These are phyloP conservation scores for Apiotrichum sp. DNA, from an alignment of 1,284 basidiomycete species.

Conservation along the genomic window DNA sequence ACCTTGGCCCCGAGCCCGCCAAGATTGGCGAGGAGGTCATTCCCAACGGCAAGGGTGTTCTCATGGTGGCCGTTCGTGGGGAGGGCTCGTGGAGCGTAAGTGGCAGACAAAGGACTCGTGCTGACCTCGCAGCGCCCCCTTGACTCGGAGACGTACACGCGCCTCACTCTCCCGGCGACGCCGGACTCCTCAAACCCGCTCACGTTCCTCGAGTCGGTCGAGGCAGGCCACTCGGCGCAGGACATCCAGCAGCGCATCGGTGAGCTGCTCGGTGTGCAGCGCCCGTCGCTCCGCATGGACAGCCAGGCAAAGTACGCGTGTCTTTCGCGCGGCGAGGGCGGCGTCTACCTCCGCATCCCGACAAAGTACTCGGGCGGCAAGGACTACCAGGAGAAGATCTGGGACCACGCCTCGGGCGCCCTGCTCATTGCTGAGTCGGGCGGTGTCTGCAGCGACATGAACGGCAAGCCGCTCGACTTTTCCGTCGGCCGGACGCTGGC, in stretches of 20 bases:
- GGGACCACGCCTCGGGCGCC: slow-evolving; percentile 89
- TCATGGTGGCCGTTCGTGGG: slow-evolving; percentile 77
- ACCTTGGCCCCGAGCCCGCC: slow-evolving; percentile 63
- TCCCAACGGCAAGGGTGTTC: slow-evolving; percentile 56
- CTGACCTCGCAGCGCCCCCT: slow-evolving; percentile 24
- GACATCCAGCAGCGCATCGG: slow-evolving; percentile 73
- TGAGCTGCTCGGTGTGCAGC: slow-evolving; percentile 59
- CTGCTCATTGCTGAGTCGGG: slow-evolving; percentile 86
- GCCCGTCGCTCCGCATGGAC: slow-evolving; percentile 77
- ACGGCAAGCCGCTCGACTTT: slow-evolving; percentile 75
- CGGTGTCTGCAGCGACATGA: slow-evolving; percentile 75
- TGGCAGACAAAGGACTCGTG: slow-evolving; percentile 26
- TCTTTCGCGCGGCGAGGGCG: slow-evolving; percentile 80
- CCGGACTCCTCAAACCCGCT: slow-evolving; percentile 42
- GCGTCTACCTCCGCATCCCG: slow-evolving; percentile 85
- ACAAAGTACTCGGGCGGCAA: slow-evolving; percentile 57
- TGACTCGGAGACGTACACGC: slow-evolving; percentile 30
- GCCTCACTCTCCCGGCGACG: slow-evolving; percentile 32
- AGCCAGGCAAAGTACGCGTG: slow-evolving; percentile 94
- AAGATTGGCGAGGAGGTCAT: slow-evolving; percentile 54
- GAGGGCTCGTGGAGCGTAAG: slow-evolving; percentile 64
- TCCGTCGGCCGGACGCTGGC: slow-evolving; percentile 78
- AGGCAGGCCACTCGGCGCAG: slow-evolving; percentile 86
- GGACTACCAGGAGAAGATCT: slow-evolving; percentile 83
- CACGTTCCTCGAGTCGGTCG: slow-evolving; percentile 81